Percentiles rank a stretch among this genome's conserved stretches.
phyloP scores from a whole-genome alignment of 2,329 filamentous ascomycete species.

The Hirsutella rhossiliensis region DNA sequence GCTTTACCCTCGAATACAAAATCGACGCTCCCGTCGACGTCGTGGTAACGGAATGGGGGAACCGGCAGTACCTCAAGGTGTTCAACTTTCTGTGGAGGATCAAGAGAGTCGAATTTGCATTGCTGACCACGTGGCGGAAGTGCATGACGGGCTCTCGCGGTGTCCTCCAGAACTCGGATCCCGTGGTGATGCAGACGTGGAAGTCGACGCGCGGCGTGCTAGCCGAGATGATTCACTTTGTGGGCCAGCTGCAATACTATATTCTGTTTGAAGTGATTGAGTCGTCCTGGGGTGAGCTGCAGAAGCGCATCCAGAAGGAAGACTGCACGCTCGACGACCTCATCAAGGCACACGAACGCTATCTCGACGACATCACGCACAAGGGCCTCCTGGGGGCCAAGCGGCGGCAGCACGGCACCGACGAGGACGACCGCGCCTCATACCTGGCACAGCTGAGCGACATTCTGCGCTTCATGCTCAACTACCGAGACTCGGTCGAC shows the following conservation, averaged over 20 bases:
- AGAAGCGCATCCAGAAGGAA: constrained; percentile 69
- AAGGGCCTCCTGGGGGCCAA: constrained; percentile 83
- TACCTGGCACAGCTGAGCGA: constrained; percentile 90
- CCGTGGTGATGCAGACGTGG: constrained; percentile 66
- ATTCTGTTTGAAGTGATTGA: constrained; percentile 98
- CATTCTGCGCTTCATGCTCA: constrained; percentile 84
- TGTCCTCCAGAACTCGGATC: constrained; percentile 67
- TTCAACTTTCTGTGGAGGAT: constrained; percentile 99
- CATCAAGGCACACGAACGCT: constrained; percentile 80
- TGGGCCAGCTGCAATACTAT: constrained; percentile 95
- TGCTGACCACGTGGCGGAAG: constrained; percentile 83
- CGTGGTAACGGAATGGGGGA: constrained; percentile 91
- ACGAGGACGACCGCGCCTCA: constrained; percentile 55
- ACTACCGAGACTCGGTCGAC: constrained; percentile 87
- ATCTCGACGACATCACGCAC: constrained; percentile 87
- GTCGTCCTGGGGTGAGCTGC: constrained; percentile 83
- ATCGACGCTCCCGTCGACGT: constrained; percentile 95
- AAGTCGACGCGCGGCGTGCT: constrained; percentile 79
- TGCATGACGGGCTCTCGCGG: constrained; percentile 91
- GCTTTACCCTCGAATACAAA: constrained; percentile 97
- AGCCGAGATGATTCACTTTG: constrained; percentile 97
- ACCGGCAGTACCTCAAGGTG: constrained; percentile 92
- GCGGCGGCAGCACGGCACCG: constrained; percentile 28
- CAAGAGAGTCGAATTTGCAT: constrained; percentile 91
- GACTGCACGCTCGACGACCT: constrained; percentile 90